Evolutionary conservation across 805 yeast genomes (phyloP).

Genomic region (Lipomyces mesembrius): DNA sequence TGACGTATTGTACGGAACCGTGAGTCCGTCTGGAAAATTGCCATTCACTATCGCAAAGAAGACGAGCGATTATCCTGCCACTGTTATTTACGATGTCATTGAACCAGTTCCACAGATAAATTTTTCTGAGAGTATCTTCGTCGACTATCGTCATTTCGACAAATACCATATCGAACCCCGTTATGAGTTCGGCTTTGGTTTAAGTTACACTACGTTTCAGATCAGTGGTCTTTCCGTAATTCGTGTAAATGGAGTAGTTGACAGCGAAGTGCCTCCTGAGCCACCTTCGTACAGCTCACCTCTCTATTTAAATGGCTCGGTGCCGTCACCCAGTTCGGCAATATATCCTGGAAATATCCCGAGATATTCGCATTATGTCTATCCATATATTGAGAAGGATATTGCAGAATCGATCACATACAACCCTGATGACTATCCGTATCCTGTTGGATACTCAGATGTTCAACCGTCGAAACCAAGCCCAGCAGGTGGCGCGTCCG

Average conservation of each 20-base stretch:
- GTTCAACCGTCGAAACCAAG: constrained; percentile 41
- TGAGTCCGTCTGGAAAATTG: constrained; percentile 65
- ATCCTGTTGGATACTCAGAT: constrained; percentile 49
- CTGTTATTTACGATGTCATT: constrained; percentile 41
- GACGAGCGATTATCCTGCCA: constrained; percentile 53
- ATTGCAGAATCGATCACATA: constrained; percentile 16
- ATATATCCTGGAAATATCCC: constrained; percentile 46
- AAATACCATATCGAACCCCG: constrained; percentile 60
- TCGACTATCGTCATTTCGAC: constrained; percentile 64
- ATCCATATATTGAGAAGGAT: constrained; percentile 36
- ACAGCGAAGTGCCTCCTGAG: constrained; percentile 39
- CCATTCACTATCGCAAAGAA: constrained; percentile 68
- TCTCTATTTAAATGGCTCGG: constrained; percentile 11
- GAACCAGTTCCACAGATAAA: constrained; percentile 49
- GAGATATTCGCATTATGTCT: constrained; percentile 40
- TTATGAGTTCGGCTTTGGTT: constrained; percentile 66
- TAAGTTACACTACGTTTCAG: constrained; percentile 56
- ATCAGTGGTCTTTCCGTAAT: constrained; percentile 49
- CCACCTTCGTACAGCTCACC: constrained; percentile 16
- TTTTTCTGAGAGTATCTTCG: constrained; percentile 51
- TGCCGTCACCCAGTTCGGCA: constrained; percentile 47
- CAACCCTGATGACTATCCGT: constrained; percentile 42
- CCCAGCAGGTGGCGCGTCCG: constrained; percentile 55
- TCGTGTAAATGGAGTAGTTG: constrained; percentile 52
- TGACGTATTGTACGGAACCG: constrained; percentile 62